Percentiles rank a stretch among this genome's conserved stretches.
phyloP scores from a whole-genome alignment of 495 filamentous ascomycete species.

The Aspergillus coremiiformis region DNA sequence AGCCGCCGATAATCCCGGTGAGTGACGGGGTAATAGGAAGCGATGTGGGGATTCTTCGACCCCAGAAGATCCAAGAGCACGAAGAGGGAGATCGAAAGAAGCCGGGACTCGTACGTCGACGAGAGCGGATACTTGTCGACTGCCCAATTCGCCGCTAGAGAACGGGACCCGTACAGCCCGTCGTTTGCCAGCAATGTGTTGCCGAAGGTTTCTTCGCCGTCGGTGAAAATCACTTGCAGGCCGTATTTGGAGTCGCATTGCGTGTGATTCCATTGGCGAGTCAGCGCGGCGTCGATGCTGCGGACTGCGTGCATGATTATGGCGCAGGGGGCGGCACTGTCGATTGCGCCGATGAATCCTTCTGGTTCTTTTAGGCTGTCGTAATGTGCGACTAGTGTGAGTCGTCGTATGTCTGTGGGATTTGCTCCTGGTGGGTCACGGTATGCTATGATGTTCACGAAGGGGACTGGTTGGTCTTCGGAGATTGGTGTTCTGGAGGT shows the following conservation, averaged over 20 bases:
- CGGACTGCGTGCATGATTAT: conserved; percentile 1
- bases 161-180: not conserved
- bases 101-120: not conserved
- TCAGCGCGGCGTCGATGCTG: not conserved
- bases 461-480: not conserved
- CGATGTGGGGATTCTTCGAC: not conserved
- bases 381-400: not conserved
- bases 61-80: not conserved
- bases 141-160: not conserved
- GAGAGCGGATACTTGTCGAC: not conserved
- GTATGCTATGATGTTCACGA: not conserved
- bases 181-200: not conserved
- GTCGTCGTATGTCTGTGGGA: not conserved
- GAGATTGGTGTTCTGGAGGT: not conserved
- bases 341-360: not conserved
- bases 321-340: not conserved
- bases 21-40: not conserved
- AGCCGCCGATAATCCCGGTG: not conserved
- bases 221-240: not conserved
- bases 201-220: not conserved
- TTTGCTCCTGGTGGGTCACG: not conserved
- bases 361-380: not conserved
- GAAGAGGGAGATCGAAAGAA: not conserved
- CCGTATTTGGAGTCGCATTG: not conserved
- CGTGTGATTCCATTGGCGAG: not conserved